Percentiles rank a stretch among this genome's conserved stretches.
Evolutionary conservation across 352 stramenopile species (phyloP).

Genomic region (Globisporangium sylvaticum): DNA sequence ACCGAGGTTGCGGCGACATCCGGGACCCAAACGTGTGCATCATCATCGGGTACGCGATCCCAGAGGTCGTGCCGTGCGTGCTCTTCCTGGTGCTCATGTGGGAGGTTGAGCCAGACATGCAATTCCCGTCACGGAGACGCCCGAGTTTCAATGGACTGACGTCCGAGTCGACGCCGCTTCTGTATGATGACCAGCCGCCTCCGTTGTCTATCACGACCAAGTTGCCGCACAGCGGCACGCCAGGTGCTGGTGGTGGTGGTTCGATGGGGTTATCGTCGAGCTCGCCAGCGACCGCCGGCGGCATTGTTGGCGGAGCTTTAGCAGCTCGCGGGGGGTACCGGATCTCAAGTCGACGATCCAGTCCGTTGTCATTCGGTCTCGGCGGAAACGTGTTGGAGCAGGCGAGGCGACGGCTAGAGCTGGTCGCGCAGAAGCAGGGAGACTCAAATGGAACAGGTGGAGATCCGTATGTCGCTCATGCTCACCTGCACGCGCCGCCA

Average conservation of each 20-base stretch:
- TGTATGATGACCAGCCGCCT: constrained; percentile 26
- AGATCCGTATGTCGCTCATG: not conserved
- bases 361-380: constrained; percentile 57
- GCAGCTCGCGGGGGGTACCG: constrained; percentile 18
- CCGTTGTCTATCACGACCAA: constrained; percentile 36
- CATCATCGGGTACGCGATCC: constrained; percentile 64
- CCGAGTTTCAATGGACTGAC: constrained; percentile 33
- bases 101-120: constrained; percentile 73
- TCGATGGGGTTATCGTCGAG: constrained; percentile 3
- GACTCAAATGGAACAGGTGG: not conserved
- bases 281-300: constrained; percentile 4
- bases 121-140: constrained; percentile 50
- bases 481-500: not conserved
- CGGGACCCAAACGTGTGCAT: constrained; percentile 59
- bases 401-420: constrained; percentile 20
- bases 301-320: constrained; percentile 1
- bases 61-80: constrained; percentile 63
- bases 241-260: constrained; percentile 17
- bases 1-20: constrained; percentile 66
- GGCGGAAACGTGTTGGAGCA: constrained; percentile 48
- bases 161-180: constrained; percentile 15
- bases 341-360: constrained; percentile 34
- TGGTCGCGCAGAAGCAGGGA: constrained; percentile 6
- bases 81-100: constrained; percentile 87
- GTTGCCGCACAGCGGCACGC: constrained; percentile 5